A percentile compares a stretch with the other conserved stretches of the same genome.
These are phyloP conservation scores for Kalmusia sp. DNA, from an alignment of 2,329 filamentous ascomycete genomes.

Conservation along the genomic window DNA sequence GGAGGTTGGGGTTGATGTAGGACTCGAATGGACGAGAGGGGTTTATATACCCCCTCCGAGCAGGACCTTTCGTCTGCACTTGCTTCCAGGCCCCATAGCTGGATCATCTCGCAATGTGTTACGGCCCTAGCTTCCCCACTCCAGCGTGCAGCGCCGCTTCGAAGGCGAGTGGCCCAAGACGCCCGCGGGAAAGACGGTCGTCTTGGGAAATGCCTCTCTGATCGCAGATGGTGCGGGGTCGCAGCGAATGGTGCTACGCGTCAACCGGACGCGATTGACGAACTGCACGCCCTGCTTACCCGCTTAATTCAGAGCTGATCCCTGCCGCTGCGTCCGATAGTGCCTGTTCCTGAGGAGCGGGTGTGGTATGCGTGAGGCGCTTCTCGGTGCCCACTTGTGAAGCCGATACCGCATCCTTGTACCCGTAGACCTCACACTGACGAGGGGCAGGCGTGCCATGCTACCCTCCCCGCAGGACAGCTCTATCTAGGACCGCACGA, in stretches of 20 bases:
- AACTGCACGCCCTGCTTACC: constrained; percentile 16
- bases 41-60: constrained; percentile 38
- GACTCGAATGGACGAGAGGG: constrained; percentile 30
- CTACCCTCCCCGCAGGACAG: constrained; percentile 22
- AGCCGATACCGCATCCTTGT: neutral
- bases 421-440: neutral
- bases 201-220: constrained; percentile 42
- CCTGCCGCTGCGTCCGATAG: constrained; percentile 18
- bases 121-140: constrained; percentile 43
- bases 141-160: constrained; percentile 28
- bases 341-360: constrained; percentile 20
- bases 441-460: constrained; percentile 21
- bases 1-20: constrained; percentile 22
- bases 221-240: constrained; percentile 43
- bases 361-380: neutral
- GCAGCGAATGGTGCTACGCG: constrained; percentile 40
- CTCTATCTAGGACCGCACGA: constrained; percentile 12
- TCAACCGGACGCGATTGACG: constrained; percentile 26
- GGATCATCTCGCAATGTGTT: constrained; percentile 29
- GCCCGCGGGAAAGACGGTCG: constrained; percentile 34
- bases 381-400: constrained; percentile 5
- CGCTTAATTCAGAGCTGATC: constrained; percentile 18
- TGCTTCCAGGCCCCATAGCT: constrained; percentile 22
- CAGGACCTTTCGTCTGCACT: constrained; percentile 24
- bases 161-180: constrained; percentile 29